A percentile compares a stretch with the other conserved stretches of the same genome.
Evolutionary conservation across 1,284 basidiomycete species (phyloP).

Genomic region (Melampsora medusae): DNA sequence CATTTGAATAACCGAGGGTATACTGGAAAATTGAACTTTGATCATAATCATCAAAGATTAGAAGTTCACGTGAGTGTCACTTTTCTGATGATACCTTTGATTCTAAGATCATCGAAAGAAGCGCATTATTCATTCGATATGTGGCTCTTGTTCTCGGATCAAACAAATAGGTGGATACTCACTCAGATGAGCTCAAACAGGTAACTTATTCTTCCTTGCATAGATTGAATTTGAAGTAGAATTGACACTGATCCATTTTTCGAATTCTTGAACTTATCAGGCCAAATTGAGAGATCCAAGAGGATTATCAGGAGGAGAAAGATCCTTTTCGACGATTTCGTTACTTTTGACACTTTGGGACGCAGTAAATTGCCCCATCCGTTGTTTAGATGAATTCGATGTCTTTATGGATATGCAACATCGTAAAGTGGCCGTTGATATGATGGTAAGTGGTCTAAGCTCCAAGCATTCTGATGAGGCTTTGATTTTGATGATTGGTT

Average conservation of each 20-base stretch:
- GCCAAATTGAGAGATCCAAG: slow-evolving; percentile 54
- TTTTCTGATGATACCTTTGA: background rate
- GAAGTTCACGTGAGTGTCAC: slow-evolving; percentile 64
- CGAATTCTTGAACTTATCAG: background rate
- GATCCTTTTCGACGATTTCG: slow-evolving; percentile 94
- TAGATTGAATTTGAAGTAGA: too few species aligned
- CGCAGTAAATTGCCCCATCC: slow-evolving; percentile 84
- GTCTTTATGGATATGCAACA: slow-evolving; percentile 96
- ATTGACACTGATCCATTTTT: background rate
- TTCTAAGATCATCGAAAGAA: too few species aligned
- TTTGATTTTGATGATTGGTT: too few species aligned
- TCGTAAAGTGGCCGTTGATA: slow-evolving; percentile 81
- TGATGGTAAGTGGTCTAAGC: slow-evolving; percentile 61
- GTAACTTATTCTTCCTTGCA: background rate
- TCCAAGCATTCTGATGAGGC: too few species aligned
- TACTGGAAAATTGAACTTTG: slow-evolving; percentile 62
- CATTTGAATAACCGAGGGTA: slow-evolving; percentile 76
- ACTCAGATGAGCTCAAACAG: slow-evolving; percentile 41
- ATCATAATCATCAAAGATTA: slow-evolving; percentile 70
- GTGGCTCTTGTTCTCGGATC: background rate
- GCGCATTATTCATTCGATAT: background rate
- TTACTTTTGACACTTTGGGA: slow-evolving; percentile 91
- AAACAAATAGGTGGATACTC: slow-evolving; percentile 26
- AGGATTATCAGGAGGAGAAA: slow-evolving; percentile 83
- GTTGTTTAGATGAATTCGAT: slow-evolving; percentile 79